Evolutionary conservation across 805 yeast genomes (phyloP).

Genomic region (Metschnikowia gruessii): DNA sequence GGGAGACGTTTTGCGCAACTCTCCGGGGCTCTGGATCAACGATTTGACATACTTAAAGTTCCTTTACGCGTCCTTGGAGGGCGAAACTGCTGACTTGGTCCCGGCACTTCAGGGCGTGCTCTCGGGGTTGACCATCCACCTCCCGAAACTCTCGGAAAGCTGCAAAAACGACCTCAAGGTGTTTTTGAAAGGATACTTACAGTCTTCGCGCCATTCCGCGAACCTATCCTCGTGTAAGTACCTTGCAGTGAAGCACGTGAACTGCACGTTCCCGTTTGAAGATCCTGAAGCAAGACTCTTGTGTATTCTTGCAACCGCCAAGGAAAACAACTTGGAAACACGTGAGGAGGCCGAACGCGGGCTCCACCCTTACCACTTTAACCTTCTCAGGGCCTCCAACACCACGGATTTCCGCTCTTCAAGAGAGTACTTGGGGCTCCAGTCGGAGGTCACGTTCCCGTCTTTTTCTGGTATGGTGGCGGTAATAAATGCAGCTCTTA

Average conservation of each 20-base stretch:
- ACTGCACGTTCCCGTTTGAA: slow-evolving; percentile 60
- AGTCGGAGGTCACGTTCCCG: slow-evolving; percentile 51
- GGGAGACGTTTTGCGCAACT: slow-evolving; percentile 58
- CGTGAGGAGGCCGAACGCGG: slow-evolving; percentile 80
- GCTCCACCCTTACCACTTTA: slow-evolving; percentile 79
- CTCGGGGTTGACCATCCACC: slow-evolving; percentile 51
- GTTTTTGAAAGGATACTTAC: slow-evolving; percentile 34
- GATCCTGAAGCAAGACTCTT: slow-evolving; percentile 67
- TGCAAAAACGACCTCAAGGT: slow-evolving; percentile 44
- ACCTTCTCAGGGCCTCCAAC: slow-evolving; percentile 46
- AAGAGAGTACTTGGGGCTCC: slow-evolving; percentile 41
- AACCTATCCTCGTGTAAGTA: slow-evolving; percentile 47
- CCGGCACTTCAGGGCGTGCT: slow-evolving; percentile 71
- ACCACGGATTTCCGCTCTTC: slow-evolving; percentile 42
- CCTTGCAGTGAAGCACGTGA: slow-evolving; percentile 61
- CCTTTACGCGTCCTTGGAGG: slow-evolving; percentile 64
- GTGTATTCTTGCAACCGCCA: slow-evolving; percentile 61
- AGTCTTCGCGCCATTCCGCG: slow-evolving; percentile 1
- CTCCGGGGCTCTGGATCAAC: slow-evolving; percentile 37
- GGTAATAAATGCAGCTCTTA: slow-evolving; percentile 23
- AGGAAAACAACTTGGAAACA: slow-evolving; percentile 63
- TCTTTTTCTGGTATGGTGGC: slow-evolving; percentile 41
- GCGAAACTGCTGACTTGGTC: slow-evolving; percentile 61
- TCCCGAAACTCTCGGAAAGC: slow-evolving; percentile 37
- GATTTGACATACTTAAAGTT: slow-evolving; percentile 59